These are phyloP conservation scores for Datisca glomerata DNA, from an alignment of 306 rosid genomes.

Conservation along the genomic window DNA sequence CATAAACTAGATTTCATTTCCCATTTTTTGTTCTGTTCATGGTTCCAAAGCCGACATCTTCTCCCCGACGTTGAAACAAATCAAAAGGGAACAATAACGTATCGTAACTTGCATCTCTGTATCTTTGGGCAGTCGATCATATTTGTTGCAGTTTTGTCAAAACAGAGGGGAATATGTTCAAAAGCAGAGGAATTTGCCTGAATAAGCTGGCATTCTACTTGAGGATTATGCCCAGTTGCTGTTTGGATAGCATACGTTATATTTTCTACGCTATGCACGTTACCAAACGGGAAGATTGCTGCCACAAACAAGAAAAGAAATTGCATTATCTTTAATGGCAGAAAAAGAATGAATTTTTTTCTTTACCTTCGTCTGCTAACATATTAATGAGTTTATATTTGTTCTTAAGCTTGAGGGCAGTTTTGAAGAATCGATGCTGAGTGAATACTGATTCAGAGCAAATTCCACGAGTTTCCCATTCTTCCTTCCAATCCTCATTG, in stretches of 20 bases:
- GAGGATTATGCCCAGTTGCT: slow-evolving; percentile 13
- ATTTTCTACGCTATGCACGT: slow-evolving; percentile 5
- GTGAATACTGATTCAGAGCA: slow-evolving; percentile 6
- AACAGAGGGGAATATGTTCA: slow-evolving; percentile 15
- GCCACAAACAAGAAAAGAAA: too few species aligned
- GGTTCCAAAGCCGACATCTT: not conserved
- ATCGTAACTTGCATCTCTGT: slow-evolving; percentile 7
- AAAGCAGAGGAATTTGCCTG: slow-evolving; percentile 15
- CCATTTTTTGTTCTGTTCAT: not conserved
- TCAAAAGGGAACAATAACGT: slow-evolving; percentile 9
- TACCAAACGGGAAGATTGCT: slow-evolving; percentile 15
- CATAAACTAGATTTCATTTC: not conserved
- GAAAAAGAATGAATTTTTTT: too few species aligned
- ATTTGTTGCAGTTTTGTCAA: slow-evolving; percentile 8
- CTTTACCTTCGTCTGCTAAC: slow-evolving; percentile 13
- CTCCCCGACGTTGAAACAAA: not conserved
- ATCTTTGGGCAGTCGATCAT: slow-evolving; percentile 12
- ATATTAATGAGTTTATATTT: slow-evolving; percentile 7
- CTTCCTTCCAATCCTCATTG: slow-evolving; percentile 3
- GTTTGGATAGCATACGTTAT: slow-evolving; percentile 6
- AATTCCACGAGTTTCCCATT: slow-evolving; percentile 17
- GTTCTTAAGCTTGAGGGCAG: slow-evolving; percentile 13
- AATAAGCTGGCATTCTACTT: slow-evolving; percentile 8
- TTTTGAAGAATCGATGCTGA: slow-evolving; percentile 12
- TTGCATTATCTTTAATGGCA: too few species aligned